Conservation (phyloP, 2,329 filamentous ascomycete species). For the Sclerotinia spermophila region DNA sequence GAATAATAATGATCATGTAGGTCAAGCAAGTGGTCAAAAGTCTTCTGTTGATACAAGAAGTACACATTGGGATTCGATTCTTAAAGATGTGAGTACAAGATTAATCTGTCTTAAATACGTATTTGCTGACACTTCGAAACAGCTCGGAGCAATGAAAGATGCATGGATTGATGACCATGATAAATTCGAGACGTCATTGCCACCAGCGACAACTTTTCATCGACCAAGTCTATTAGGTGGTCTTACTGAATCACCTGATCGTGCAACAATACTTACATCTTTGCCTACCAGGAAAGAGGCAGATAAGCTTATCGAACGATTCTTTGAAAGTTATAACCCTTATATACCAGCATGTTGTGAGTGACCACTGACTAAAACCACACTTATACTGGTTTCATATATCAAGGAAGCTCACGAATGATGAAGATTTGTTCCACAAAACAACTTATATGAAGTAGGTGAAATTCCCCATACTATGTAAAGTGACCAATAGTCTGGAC, state of each 20-base stretch:
- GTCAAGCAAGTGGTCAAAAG: slow-evolving; percentile 22
- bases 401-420: background rate
- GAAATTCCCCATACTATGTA: background rate
- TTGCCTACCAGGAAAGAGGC: background rate
- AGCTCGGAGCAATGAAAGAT: background rate
- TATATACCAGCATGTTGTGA: background rate
- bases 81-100: slow-evolving; percentile 49
- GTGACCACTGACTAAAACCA: background rate
- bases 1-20: background rate
- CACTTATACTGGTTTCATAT: background rate
- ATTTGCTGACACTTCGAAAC: background rate
- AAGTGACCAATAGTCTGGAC: background rate
- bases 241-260: background rate
- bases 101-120: background rate
- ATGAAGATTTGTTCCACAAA: background rate
- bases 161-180: background rate
- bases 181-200: background rate
- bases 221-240: background rate
- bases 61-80: slow-evolving; percentile 56
- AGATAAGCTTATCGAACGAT: background rate
- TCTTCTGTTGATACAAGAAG: slow-evolving; percentile 39
- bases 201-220: background rate
- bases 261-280: background rate
- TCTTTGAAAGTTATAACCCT: background rate
- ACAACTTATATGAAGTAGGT: background rate